Evolutionary conservation across 495 filamentous ascomycete species (phyloP), one percentile per base, ranked within the genome.

Genomic region (Mycothermus thermophilus): DNA sequence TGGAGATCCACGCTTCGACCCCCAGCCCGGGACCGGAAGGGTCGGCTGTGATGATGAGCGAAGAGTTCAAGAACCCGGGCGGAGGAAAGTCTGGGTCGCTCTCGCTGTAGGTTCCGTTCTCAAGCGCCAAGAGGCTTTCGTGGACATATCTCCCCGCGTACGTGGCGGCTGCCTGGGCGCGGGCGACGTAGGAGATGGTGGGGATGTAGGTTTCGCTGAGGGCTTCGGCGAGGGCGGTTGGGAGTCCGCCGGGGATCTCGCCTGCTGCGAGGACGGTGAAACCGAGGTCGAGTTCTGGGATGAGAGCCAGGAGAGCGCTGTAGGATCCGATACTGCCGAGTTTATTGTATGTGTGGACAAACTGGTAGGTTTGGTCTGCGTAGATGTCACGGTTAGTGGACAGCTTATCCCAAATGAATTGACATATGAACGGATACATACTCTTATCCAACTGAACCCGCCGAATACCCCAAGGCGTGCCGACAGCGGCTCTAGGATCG

Each of bases 391-490:
- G n/a, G n/a, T n/a, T n/a, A n/a, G n/a, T n/a, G n/a, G n/a, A n/a
- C n/a, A n/a, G n/a, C n/a, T n/a, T n/a, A n/a, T n/a, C n/a, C n/a
- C n/a, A n/a, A n/a, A n/a, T n/a, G n/a, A n/a, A n/a, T n/a, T n/a
- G n/a, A n/a, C n/a, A n/a, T n/a, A n/a, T n/a, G n/a, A n/a, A n/a
- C n/a, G n/a, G n/a, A n/a, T n/a, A n/a, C n/a, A n/a, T 43, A 43
- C 38, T 40, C 23, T 38, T 19, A 21, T 34, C 24, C 15, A 59
- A 27, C 20, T 44, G 32, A 12, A 59, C 43, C 9, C 48, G 60
- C 0, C 51, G 40, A 2, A 77, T 69, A 14, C 75, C 75, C 71
- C 72, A 77, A 0, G 75, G 75, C 7, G 64, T 63, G 0, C 72
- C 71, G 11, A 77, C 57, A 2, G 50, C 47, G 1, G 57, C 47